A percentile compares a stretch with the other conserved stretches of the same genome.
These are phyloP conservation scores for Xylaria acuta DNA, from an alignment of 495 filamentous ascomycete species.

Conservation along the genomic window DNA sequence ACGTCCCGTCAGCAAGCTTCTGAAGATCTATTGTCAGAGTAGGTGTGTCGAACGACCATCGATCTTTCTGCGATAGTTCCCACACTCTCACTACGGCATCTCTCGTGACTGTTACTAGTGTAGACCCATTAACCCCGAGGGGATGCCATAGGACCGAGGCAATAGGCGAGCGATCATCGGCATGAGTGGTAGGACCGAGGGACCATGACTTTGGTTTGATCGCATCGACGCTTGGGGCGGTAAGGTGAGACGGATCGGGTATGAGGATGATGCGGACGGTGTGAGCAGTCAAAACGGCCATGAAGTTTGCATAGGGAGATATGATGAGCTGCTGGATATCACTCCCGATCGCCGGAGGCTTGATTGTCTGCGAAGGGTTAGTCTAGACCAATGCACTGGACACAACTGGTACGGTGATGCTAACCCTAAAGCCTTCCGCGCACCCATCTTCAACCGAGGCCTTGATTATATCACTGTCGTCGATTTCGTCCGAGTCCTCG, in stretches of 20 bases:
- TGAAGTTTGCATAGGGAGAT: constrained; percentile 76
- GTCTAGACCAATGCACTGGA: constrained; percentile 22
- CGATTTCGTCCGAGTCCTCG: constrained; percentile 41
- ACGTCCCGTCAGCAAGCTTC: constrained; percentile 80
- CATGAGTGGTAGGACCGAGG: constrained; percentile 85
- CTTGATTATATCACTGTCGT: constrained; percentile 42
- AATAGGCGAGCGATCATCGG: constrained; percentile 78
- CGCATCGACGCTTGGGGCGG: constrained; percentile 63
- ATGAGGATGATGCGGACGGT: constrained; percentile 82
- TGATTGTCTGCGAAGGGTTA: constrained; percentile 63
- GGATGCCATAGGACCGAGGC: constrained; percentile 87
- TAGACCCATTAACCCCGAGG: constrained; percentile 71
- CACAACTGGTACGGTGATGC: constrained; percentile 29
- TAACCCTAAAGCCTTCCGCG: constrained; percentile 55
- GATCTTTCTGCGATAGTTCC: constrained; percentile 80
- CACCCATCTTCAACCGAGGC: constrained; percentile 36
- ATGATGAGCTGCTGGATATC: constrained; percentile 82
- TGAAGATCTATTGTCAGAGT: constrained; percentile 80
- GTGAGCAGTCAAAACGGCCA: constrained; percentile 83
- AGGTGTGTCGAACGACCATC: constrained; percentile 84
- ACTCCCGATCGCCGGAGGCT: constrained; percentile 67
- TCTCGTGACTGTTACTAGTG: constrained; percentile 81
- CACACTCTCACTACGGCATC: constrained; percentile 87
- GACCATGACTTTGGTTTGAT: constrained; percentile 83
- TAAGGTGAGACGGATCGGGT: constrained; percentile 76